Base-by-base conservation (phyloP, 768 basidiomycete species). In the Boletus subparvulus region DNA sequence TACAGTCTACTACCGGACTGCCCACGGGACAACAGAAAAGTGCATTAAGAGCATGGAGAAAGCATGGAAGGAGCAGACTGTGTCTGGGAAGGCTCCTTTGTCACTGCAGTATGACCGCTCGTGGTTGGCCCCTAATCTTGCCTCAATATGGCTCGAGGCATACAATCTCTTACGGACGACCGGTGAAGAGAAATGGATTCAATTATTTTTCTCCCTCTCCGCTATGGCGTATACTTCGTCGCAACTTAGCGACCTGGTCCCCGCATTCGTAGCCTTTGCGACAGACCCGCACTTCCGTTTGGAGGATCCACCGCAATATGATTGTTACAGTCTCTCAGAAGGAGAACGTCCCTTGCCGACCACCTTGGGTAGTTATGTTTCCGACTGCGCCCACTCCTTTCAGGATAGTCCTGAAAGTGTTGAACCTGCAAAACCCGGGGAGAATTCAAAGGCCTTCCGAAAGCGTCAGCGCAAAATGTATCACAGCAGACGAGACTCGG, bases 141-240 rank as follows among this genome's bases (percentile, higher is more conserved):
- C 61, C 0, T 46, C 55, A 0, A 52, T 60, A 7, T 77, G 73
- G 65, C 52, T 76, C 35, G 50, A 65, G n/a, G 42, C 65, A 1
- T 76, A 74, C 43, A 47, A 70, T 24, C 45, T 64, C 11, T 66
- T 67, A 30, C 69, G 69, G 44, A n/a, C 13, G 16, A 37, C 39
- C 28, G n/a, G 51, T 1, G 54, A 51, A 24, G 9, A n/a, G 10
- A 55, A 66, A 40, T 61, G 59, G 52, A 63, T 32, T 16, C 63
- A 57, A 16, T 24, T 77, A 10, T 46, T 65, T 12, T 77, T 77
- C 46, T 63, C 68, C 3, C 59, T 77, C 7, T 59, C 73, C 5
- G 65, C 73, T 5, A 66, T 75, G 65, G 66, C 61, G n/a, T 77
- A 74, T 60, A 46, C 49, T 6, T 69, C 66, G 0, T 41, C 63